Conservation (phyloP, 768 basidiomycete genomes). For the Pleurotus sapidus region DNA sequence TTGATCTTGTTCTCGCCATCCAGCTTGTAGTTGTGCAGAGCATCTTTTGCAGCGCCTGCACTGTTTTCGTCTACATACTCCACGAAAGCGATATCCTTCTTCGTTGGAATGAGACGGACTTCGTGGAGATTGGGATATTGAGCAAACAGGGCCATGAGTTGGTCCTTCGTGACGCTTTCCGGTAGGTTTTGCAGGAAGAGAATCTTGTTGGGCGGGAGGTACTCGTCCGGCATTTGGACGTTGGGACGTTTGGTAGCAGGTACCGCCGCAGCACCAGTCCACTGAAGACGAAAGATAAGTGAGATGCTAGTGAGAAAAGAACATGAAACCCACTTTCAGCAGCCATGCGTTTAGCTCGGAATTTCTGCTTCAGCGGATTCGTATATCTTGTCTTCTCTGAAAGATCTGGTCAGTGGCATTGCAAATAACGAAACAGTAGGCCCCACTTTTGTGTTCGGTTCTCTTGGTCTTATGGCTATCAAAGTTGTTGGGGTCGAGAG, state of each 20-base stretch:
- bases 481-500: slow-evolving; percentile 58
- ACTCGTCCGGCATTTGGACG: slow-evolving; percentile 99
- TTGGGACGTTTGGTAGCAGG: slow-evolving; percentile 75
- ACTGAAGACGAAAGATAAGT: slow-evolving; percentile 33
- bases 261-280: slow-evolving; percentile 62
- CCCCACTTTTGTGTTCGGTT: slow-evolving; percentile 82
- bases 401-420: slow-evolving; percentile 5
- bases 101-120: slow-evolving; percentile 97
- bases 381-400: slow-evolving; percentile 78
- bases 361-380: slow-evolving; percentile 88
- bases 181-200: slow-evolving; percentile 97
- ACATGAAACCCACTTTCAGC: slow-evolving; percentile 58
- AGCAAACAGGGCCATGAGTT: slow-evolving; percentile 86
- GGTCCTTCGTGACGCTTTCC: slow-evolving; percentile 89
- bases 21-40: slow-evolving; percentile 95
- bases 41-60: slow-evolving; percentile 90
- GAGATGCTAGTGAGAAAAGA: slow-evolving; percentile 9
- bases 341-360: slow-evolving; percentile 76
- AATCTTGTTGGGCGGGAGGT: slow-evolving; percentile 98
- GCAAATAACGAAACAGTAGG: background rate
- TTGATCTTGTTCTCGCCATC: slow-evolving; percentile 99
- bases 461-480: slow-evolving; percentile 76
- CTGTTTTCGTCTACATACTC: slow-evolving; percentile 94
- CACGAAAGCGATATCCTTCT: slow-evolving; percentile 98
- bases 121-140: slow-evolving; percentile 95